Evolutionary conservation across 208 protist genomes (phyloP).

Genomic region (Porcisia hertigi): DNA sequence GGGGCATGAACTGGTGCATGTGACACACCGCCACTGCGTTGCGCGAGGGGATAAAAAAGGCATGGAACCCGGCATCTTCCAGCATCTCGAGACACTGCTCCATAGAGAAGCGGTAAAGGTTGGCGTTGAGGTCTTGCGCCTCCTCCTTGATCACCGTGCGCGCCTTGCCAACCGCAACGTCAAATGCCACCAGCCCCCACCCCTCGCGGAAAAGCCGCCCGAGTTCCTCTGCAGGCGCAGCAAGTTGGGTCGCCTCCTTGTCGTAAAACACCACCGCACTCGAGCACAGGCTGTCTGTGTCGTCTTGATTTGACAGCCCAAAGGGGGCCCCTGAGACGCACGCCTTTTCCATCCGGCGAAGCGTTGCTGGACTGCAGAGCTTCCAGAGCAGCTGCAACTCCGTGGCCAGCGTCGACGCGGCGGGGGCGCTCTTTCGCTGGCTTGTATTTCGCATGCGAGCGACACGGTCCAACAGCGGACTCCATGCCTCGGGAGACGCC

Average conservation of each 20-base stretch:
- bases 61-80: constrained; percentile 64
- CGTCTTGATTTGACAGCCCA: constrained; percentile 33
- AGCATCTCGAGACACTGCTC: constrained; percentile 69
- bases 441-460: constrained; percentile 17
- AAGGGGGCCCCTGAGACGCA: constrained; percentile 27
- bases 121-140: constrained; percentile 43
- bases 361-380: constrained; percentile 51
- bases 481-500: constrained; percentile 34
- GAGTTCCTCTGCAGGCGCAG: constrained; percentile 18
- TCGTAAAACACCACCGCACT: constrained; percentile 65
- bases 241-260: constrained; percentile 33
- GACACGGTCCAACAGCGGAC: constrained; percentile 29
- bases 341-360: constrained; percentile 40
- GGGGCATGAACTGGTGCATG: constrained; percentile 47
- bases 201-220: constrained; percentile 28
- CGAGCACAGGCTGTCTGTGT: constrained; percentile 48
- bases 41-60: constrained; percentile 39
- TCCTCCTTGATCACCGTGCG: constrained; percentile 53
- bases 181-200: constrained; percentile 66
- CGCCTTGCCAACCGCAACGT: constrained; percentile 44
- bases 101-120: constrained; percentile 52
- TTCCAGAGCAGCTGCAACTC: constrained; percentile 62
- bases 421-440: background rate
- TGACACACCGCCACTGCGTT: constrained; percentile 59
- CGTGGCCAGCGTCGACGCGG: background rate